Conservation (phyloP, 371 early-diverging fungal genomes). For the Mortierella sp. region DNA sequence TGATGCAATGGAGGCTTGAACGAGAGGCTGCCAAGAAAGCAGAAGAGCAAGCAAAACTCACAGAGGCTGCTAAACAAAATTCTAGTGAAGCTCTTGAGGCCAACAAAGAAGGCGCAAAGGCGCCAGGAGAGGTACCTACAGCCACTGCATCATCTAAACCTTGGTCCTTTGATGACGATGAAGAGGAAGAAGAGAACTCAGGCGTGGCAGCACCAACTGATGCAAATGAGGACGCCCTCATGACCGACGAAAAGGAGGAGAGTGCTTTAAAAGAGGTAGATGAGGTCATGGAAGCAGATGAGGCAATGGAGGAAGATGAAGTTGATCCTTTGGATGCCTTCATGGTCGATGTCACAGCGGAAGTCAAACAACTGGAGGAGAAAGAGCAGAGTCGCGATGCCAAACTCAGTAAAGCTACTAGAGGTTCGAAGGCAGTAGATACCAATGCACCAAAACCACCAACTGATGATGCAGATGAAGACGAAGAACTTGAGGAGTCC, state of each 20-base stretch:
- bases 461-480: conserved; percentile 63
- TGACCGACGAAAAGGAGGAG: conserved; percentile 45
- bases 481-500: conserved; percentile 65
- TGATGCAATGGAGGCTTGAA: conserved; percentile 80
- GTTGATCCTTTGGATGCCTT: conserved; percentile 86
- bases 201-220: conserved; percentile 22
- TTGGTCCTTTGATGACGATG: conserved; percentile 59
- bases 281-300: no score
- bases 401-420: conserved; percentile 46
- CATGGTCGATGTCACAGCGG: conserved; percentile 86
- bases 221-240: conserved; percentile 58
- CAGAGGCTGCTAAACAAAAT: conserved; percentile 20
- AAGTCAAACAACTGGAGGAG: conserved; percentile 78
- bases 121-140: background rate
- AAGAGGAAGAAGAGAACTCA: conserved; percentile 51
- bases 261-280: conserved; percentile 23
- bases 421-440: conserved; percentile 13
- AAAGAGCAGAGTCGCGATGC: conserved; percentile 65
- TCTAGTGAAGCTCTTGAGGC: conserved; percentile 5
- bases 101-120: conserved; percentile 22
- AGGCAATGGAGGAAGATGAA: conserved; percentile 59
- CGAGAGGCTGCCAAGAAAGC: conserved; percentile 68
- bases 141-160: conserved; percentile 24
- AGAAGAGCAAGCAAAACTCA: conserved; percentile 53
- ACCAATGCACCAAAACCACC: conserved; percentile 22